A percentile compares a stretch with the other conserved stretches of the same genome.
Conservation (phyloP, 148 eudicot species). For the Nyssa sinensis region DNA sequence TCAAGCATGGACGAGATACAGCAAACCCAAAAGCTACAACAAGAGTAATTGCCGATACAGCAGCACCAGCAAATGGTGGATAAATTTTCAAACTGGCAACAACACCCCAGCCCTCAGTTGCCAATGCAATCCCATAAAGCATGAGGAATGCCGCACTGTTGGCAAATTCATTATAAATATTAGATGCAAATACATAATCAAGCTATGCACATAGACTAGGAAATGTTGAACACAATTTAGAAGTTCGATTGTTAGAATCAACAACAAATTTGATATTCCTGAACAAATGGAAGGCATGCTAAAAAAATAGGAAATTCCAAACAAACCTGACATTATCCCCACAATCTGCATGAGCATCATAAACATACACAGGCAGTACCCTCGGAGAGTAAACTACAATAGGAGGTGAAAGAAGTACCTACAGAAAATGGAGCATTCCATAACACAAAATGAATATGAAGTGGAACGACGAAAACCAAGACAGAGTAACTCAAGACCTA, state of each 20-base stretch:
- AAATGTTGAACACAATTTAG: neutral
- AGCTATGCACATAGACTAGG: neutral
- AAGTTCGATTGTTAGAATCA: neutral
- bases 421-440: conserved; percentile 17
- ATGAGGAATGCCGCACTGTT: conserved; percentile 85
- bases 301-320: conserved; percentile 4
- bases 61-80: conserved; percentile 99
- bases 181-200: conserved; percentile 1
- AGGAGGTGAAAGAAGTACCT: conserved; percentile 99
- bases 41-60: conserved; percentile 96
- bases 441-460: conserved; percentile 9
- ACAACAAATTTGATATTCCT: neutral
- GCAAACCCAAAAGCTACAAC: conserved; percentile 99
- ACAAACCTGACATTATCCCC: conserved; percentile 97
- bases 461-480: neutral
- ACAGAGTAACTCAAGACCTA: neutral
- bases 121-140: conserved; percentile 95
- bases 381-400: conserved; percentile 97
- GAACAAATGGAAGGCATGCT: neutral
- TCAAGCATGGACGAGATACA: conserved; percentile 93
- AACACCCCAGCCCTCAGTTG: conserved; percentile 98
- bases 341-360: conserved; percentile 99
- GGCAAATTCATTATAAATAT: conserved; percentile 23
- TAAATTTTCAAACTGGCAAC: conserved; percentile 95
- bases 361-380: conserved; percentile 96